Conservation (phyloP, 2,329 filamentous ascomycete genomes). For the Xylaria sp. region DNA sequence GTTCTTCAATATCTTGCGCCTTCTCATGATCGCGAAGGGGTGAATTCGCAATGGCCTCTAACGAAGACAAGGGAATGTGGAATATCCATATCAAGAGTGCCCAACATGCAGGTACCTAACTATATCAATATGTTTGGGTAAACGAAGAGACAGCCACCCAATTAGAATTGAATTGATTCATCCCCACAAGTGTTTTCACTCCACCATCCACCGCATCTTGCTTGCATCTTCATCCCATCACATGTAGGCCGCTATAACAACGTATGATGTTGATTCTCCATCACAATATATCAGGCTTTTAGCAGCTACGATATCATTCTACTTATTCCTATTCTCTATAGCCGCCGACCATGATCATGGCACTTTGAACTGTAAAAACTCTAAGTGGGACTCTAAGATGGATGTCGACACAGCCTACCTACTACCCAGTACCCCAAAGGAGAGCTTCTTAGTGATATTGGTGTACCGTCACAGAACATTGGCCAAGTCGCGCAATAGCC, state of each 20-base stretch:
- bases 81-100: slow-evolving; percentile 1
- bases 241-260: not conserved
- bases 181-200: not conserved
- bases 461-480: not conserved
- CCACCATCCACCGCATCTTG: not conserved
- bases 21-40: not conserved
- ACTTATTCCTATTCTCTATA: not conserved
- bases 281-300: not conserved
- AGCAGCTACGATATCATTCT: not conserved
- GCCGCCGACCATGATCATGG: not conserved
- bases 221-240: not conserved
- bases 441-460: not conserved
- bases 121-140: not conserved
- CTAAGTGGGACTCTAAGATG: not conserved
- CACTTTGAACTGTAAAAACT: not conserved
- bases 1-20: not conserved
- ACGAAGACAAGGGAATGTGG: not conserved
- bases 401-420: not conserved
- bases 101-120: no score
- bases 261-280: not conserved
- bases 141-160: not conserved
- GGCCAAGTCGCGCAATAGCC: not conserved
- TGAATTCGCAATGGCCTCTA: not conserved
- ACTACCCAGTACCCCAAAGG: not conserved
- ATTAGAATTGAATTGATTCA: not conserved